phyloP scores from a whole-genome alignment of 345 rosid species.

The Atalantia buxifolia region DNA sequence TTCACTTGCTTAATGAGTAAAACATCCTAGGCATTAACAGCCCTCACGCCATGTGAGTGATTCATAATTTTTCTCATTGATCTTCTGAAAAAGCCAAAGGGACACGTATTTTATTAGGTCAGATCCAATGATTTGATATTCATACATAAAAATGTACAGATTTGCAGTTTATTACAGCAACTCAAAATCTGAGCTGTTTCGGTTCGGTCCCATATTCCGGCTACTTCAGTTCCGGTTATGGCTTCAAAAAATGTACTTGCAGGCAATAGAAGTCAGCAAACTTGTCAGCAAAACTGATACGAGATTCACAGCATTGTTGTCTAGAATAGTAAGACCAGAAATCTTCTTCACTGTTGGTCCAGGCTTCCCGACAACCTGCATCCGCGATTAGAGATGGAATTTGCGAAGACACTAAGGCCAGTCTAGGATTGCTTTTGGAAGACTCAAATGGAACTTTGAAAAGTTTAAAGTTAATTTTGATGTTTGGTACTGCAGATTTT shows the following conservation, averaged over 20 bases:
- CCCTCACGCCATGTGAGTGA: background rate
- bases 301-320: constrained; percentile 89
- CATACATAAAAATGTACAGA: background rate
- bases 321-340: constrained; percentile 75
- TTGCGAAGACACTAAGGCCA: background rate
- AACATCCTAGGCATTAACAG: too few relatives aligned
- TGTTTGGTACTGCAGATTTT: too few relatives aligned
- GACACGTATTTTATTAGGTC: background rate
- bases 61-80: background rate
- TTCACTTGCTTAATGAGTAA: too few relatives aligned
- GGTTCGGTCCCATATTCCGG: background rate
- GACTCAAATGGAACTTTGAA: too few relatives aligned
- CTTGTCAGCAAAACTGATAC: constrained; percentile 67
- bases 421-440: too few relatives aligned
- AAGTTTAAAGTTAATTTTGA: too few relatives aligned
- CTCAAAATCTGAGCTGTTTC: background rate
- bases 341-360: constrained; percentile 94
- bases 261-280: constrained; percentile 56
- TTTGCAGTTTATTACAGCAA: background rate
- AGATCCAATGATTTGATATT: background rate
- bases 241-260: constrained; percentile 62
- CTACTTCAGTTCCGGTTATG: background rate
- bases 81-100: background rate
- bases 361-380: constrained; percentile 86
- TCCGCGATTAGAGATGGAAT: background rate